Percentiles rank a stretch among this genome's conserved stretches.
Evolutionary conservation across 139 green algal genomes (phyloP).

Genomic region (Chlamydomonas asymmetrica): DNA sequence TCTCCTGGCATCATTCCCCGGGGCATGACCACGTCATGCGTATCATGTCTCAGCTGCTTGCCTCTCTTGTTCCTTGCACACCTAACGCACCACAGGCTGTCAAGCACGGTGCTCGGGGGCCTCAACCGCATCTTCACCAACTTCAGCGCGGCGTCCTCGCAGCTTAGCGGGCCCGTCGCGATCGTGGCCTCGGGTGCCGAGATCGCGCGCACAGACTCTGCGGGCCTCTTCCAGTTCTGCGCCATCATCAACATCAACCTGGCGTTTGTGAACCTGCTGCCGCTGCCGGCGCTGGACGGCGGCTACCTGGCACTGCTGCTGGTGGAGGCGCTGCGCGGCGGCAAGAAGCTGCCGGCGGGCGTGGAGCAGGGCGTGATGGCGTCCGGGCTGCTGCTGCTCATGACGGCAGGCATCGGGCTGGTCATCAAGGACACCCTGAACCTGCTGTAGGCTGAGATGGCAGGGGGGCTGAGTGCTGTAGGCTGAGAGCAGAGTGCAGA

Average conservation of each 20-base stretch:
- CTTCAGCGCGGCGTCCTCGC: slow-evolving; percentile 55
- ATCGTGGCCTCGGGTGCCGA: slow-evolving; percentile 91
- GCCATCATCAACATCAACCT: slow-evolving; percentile 99
- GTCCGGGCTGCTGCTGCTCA: slow-evolving; percentile 86
- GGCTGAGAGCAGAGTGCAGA: too few relatives aligned
- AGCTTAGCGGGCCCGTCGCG: slow-evolving; percentile 89
- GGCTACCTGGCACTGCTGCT: slow-evolving; percentile 90
- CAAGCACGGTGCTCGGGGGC: slow-evolving; percentile 52
- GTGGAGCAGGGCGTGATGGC: slow-evolving; percentile 90
- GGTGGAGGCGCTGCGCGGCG: slow-evolving; percentile 81
- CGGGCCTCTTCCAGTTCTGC: slow-evolving; percentile 89
- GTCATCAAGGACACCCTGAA: slow-evolving; percentile 85
- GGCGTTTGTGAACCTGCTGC: slow-evolving; percentile 93
- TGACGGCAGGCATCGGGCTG: slow-evolving; percentile 75
- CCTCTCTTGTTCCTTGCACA: too few relatives aligned
- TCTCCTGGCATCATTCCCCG: too few relatives aligned
- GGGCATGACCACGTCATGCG: too few relatives aligned
- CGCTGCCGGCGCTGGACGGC: slow-evolving; percentile 93
- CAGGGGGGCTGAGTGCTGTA: too few relatives aligned
- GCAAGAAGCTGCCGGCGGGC: slow-evolving; percentile 79
- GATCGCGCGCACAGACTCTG: slow-evolving; percentile 58
- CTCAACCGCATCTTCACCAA: slow-evolving; percentile 78
- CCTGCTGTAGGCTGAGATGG: slow-evolving; percentile 40
- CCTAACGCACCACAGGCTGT: slow-evolving; percentile 44
- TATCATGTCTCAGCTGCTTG: too few relatives aligned